Evolutionary conservation across 306 rosid genomes (phyloP).

Genomic region (Senna siamea): DNA sequence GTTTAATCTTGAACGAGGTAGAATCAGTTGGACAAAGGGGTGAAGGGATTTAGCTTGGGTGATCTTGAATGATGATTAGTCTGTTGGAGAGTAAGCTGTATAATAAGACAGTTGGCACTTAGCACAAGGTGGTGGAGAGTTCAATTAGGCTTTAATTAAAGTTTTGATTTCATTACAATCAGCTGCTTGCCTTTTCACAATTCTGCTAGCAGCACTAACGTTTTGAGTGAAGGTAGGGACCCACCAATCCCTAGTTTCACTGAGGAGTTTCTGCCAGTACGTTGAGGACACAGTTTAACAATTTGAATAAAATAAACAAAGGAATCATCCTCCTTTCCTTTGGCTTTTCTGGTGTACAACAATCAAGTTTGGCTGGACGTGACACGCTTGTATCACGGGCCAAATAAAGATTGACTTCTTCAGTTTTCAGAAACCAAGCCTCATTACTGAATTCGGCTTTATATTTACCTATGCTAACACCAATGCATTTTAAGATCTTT

Average conservation of each 20-base stretch:
- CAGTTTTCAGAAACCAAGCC: neutral
- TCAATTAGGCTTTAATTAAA: conserved; percentile 1
- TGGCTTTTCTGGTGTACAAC: conserved; percentile 23
- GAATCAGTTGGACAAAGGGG: conserved; percentile 33
- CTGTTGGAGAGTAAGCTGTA: conserved; percentile 23
- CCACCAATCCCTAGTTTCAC: conserved; percentile 40
- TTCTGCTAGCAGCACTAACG: conserved; percentile 21
- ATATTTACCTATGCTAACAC: neutral
- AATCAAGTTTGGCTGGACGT: conserved; percentile 32
- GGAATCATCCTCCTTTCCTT: conserved; percentile 29
- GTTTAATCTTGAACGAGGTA: conserved; percentile 32
- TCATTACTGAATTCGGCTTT: neutral
- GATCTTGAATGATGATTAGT: conserved; percentile 27
- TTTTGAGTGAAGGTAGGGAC: conserved; percentile 8
- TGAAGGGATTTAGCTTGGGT: conserved; percentile 23
- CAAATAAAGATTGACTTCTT: neutral
- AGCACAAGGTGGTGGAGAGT: conserved; percentile 39
- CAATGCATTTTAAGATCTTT: neutral
- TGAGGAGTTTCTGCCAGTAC: conserved; percentile 37
- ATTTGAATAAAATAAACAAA: conserved; percentile 40
- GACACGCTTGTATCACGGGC: neutral
- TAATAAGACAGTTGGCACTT: conserved; percentile 46
- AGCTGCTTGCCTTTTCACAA: neutral
- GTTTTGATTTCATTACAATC: conserved; percentile 34
- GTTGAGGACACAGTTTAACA: conserved; percentile 33